Evolutionary conservation across 306 rosid species (phyloP).

Genomic region (Herpetospermum pedunculosum): DNA sequence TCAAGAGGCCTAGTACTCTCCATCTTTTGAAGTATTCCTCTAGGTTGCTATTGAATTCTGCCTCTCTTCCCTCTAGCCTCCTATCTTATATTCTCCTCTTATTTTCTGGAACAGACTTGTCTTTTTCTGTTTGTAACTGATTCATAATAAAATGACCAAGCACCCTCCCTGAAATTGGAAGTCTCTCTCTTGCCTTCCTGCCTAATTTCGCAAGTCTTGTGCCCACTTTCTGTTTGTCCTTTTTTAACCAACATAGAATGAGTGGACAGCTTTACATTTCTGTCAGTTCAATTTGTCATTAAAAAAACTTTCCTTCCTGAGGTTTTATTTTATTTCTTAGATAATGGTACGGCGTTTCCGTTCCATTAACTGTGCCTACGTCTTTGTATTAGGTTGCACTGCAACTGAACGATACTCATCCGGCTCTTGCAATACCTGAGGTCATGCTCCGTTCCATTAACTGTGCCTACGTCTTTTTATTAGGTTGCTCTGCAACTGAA

Average conservation of each 20-base stretch:
- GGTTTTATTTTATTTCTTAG: constrained; percentile 11
- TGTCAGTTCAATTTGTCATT: not conserved
- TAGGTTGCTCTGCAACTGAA: constrained; percentile 68
- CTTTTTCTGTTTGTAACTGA: not conserved
- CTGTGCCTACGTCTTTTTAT: constrained; percentile 11
- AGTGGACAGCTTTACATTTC: not conserved
- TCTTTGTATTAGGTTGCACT: constrained; percentile 44
- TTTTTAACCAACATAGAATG: not conserved
- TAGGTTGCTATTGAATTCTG: not conserved
- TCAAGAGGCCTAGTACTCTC: not conserved
- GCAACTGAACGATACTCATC: constrained; percentile 70
- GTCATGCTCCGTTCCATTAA: too few relatives aligned
- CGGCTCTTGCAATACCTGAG: constrained; percentile 61
- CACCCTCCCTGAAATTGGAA: not conserved
- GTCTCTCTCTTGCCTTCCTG: not conserved
- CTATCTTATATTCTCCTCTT: not conserved
- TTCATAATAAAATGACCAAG: not conserved
- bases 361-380: constrained; percentile 8
- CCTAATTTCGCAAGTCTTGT: not conserved
- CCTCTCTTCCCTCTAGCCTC: not conserved
- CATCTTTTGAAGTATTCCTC: not conserved
- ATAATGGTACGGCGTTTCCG: not conserved
- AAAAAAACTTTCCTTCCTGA: not conserved
- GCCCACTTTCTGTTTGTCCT: not conserved
- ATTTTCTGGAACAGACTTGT: not conserved